Evolutionary conservation across 441 rosid species (phyloP), one percentile per base, ranked within the genome.

Genomic region (Rhodomyrtus psidioides): DNA sequence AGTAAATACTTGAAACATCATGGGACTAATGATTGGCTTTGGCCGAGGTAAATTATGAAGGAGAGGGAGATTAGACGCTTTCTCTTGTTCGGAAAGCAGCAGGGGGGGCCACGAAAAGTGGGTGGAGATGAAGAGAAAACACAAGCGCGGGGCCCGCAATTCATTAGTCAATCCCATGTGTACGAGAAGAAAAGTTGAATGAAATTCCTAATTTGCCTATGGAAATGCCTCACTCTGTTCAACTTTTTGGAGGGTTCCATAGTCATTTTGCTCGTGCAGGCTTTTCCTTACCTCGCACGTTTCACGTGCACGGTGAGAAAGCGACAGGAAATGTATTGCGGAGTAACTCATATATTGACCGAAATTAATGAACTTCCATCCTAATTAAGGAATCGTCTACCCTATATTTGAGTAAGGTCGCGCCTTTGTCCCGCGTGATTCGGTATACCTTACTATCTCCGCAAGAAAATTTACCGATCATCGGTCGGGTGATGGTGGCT

Each of bases 401-500:
- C 46, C 76, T 5, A 2, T 5, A 2, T 34, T 28, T 30, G 44
- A 30, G 39, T 1, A 15, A 9, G 39, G 39, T 23, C 3, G 0
- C 56, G 7, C 12, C 26, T 55, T 21, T 34, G n/a, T 58, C 65
- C 1, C 17, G 6, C 15, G 34, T n/a, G 13, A 58, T n/a, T 58
- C 12, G n/a, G 2, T 4, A 17, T 9, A 34, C 7, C 26, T 17
- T 65, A 19, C 26, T 9, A 65, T 5, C 12, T 19, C 21, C 17
- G 26, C 4, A 9, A 5, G 46, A 34, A 30, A 65, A 62, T 30
- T 62, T 19, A 17, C 24, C 7, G 4, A 65, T 8, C 44, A 30
- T 0, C 13, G 17, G 1, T 8, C 19, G 75, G 4, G 23, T 0
- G 2, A 23, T 16, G 42, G 42, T 9, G 44, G 6, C 3, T 1